These are phyloP conservation scores for Massarina eburnea DNA, from an alignment of 2,329 filamentous ascomycete genomes.

Conservation along the genomic window DNA sequence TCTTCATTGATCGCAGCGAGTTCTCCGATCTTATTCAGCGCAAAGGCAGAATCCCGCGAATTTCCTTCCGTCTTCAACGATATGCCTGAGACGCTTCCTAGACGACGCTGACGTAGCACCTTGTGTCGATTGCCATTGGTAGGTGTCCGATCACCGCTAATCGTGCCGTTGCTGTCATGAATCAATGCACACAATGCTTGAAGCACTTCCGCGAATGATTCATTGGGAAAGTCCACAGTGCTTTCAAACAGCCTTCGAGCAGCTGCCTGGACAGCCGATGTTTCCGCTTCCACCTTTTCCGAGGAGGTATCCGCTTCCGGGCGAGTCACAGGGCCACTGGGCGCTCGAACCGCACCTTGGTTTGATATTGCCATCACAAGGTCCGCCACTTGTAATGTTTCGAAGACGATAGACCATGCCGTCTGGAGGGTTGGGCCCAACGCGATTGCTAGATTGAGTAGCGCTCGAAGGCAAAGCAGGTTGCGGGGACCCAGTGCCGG, in stretches of 20 bases:
- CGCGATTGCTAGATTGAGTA: conserved; percentile 94
- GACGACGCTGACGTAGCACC: conserved; percentile 39
- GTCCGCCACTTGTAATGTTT: conserved; percentile 90
- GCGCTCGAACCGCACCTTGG: conserved; percentile 20
- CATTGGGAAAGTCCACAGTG: conserved; percentile 85
- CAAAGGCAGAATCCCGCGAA: conserved; percentile 50
- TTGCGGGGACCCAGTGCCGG: conserved; percentile 80
- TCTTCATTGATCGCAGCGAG: conserved; percentile 49
- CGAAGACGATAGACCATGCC: conserved; percentile 89
- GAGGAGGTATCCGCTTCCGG: conserved; percentile 24
- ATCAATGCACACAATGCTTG: conserved; percentile 74
- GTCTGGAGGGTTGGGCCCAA: conserved; percentile 81
- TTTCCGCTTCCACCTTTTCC: conserved; percentile 68
- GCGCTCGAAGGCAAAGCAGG: conserved; percentile 81
- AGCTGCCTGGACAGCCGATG: conserved; percentile 85
- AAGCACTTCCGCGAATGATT: conserved; percentile 76
- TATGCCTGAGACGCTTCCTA: conserved; percentile 48
- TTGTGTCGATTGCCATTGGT: conserved; percentile 26
- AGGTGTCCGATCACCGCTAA: conserved; percentile 28
- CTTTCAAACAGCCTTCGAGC: conserved; percentile 86
- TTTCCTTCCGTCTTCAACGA: conserved; percentile 43
- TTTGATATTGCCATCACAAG: conserved; percentile 67
- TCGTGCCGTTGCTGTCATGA: conserved; percentile 30
- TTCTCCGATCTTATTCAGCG: conserved; percentile 51
- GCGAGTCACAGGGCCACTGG: conserved; percentile 15